Evolutionary conservation across 176 grass and related monocot species (phyloP), one percentile per base, ranked within the genome.

Genomic region (Carex kokanica): DNA sequence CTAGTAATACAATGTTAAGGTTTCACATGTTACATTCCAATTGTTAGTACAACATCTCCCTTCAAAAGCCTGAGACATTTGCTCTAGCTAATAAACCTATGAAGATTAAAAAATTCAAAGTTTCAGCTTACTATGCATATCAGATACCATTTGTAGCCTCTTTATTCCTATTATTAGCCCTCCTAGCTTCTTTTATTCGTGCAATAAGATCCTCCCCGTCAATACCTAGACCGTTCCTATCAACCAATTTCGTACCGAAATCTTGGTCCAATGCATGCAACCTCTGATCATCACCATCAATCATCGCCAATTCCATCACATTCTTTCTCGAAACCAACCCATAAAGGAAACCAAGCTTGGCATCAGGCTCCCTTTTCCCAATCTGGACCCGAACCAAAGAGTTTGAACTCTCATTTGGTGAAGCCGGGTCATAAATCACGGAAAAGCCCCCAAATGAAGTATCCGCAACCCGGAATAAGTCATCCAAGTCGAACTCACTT

Each of bases 171-270:
- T 23, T 53, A 71, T 79, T 88, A 86, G 11, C 86, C 83, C 88
- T 73, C 88, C 83, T 88, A 73, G 88, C 63, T 84, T 85, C 78
- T 81, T 90, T 94, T 86, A 97, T 91, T 34, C 87, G 88, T 12
- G 73, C 78, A 70, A 92, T 87, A 81, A 94, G 90, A 77, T 63
- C 89, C 86, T 92, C 87, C 15, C 92, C 94, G 34, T 52, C 62
- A 91, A 78, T 78, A 83, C 92, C 92, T 80, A 97, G 85, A 51
- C 88, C 88, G 68, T 88, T 91, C 72, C 88, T 89, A 67, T 86
- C 90, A 70, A 90, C 90, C 5, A 92, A 86, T 83, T 92, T 97
- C 64, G 88, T 97, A 24, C 92, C 90, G 29, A 94, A 94, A 85
- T 83, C 87, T 78, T 80, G 88, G 69, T 97, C 92, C 78, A 97